phyloP scores from a whole-genome alignment of 345 rosid species.

The Populus simonii region DNA sequence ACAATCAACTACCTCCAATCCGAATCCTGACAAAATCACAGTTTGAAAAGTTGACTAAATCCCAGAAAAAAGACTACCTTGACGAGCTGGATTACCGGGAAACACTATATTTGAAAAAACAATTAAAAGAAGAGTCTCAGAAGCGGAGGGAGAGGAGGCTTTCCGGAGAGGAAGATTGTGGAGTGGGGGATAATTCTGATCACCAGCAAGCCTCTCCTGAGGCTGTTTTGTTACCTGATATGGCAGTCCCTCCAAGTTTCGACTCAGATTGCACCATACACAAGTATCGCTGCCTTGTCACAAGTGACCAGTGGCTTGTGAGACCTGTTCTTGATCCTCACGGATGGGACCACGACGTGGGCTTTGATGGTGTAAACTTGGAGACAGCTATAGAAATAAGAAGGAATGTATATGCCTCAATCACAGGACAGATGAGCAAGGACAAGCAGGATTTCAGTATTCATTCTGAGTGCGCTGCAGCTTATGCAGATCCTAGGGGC shows the following conservation, averaged over 20 bases:
- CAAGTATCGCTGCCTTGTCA: conserved; percentile 59
- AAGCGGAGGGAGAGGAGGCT: conserved; percentile 49
- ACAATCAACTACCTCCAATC: conserved; percentile 82
- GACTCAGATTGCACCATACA: conserved; percentile 63
- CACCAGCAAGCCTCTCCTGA: conserved; percentile 40
- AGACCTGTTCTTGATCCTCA: conserved; percentile 91
- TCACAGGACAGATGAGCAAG: conserved; percentile 68
- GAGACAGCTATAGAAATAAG: conserved; percentile 60
- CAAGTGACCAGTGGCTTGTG: conserved; percentile 55
- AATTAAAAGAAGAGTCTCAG: conserved; percentile 64
- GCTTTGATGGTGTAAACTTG: conserved; percentile 82
- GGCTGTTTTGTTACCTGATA: conserved; percentile 63
- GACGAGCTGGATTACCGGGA: conserved; percentile 90
- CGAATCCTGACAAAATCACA: conserved; percentile 73
- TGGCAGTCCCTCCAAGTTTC: conserved; percentile 81
- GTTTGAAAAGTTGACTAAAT: conserved; percentile 59
- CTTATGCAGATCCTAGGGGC: conserved; percentile 46
- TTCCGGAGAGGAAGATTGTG: conserved; percentile 29
- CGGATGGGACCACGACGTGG: conserved; percentile 96
- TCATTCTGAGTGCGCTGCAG: conserved; percentile 70
- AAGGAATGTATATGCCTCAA: conserved; percentile 49
- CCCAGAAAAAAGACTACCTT: conserved; percentile 73
- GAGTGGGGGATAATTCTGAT: conserved; percentile 30
- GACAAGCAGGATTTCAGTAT: conserved; percentile 73
- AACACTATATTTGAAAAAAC: conserved; percentile 79